phyloP scores from a whole-genome alignment of 495 filamentous ascomycete species.

The Aspergillus indologenus region DNA sequence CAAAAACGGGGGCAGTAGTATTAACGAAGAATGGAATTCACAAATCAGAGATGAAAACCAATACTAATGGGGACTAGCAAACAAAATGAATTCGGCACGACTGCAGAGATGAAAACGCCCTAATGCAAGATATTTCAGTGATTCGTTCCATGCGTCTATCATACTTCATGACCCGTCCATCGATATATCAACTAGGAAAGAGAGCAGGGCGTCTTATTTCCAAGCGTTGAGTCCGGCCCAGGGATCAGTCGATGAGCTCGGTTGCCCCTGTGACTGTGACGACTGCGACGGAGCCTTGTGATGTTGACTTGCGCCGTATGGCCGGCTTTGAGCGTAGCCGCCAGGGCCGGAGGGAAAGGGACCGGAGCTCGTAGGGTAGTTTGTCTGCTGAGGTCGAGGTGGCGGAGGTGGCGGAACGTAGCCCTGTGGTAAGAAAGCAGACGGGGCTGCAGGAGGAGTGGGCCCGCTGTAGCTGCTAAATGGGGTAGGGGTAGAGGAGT shows the following conservation, averaged over 20 bases:
- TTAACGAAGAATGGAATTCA: not conserved
- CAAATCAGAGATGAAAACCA: not conserved
- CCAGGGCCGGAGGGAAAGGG: conserved; percentile 57
- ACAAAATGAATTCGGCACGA: not conserved
- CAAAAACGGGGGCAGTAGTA: not conserved
- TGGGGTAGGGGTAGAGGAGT: conserved; percentile 38
- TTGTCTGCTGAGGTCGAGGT: conserved; percentile 73
- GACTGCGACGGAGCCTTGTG: conserved; percentile 44
- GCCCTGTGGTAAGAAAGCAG: conserved; percentile 63
- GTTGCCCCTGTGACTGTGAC: conserved; percentile 43
- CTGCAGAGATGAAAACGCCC: conserved; percentile 10
- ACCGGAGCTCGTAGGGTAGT: conserved; percentile 56
- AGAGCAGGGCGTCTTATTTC: conserved; percentile 52
- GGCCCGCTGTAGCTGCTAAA: conserved; percentile 33
- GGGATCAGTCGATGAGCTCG: conserved; percentile 55
- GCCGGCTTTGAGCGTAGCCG: conserved; percentile 52
- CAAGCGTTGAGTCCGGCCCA: conserved; percentile 86
- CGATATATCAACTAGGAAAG: not conserved
- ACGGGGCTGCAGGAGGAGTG: conserved; percentile 35
- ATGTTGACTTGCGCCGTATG: conserved; percentile 35
- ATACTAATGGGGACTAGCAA: not conserved
- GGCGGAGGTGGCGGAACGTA: conserved; percentile 93
- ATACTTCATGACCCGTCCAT: conserved; percentile 10
- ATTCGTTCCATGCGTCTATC: conserved; percentile 18
- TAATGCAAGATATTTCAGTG: conserved; percentile 17